phyloP scores from a whole-genome alignment of 1,284 basidiomycete genomes.

The Amylostereum areolatum region DNA sequence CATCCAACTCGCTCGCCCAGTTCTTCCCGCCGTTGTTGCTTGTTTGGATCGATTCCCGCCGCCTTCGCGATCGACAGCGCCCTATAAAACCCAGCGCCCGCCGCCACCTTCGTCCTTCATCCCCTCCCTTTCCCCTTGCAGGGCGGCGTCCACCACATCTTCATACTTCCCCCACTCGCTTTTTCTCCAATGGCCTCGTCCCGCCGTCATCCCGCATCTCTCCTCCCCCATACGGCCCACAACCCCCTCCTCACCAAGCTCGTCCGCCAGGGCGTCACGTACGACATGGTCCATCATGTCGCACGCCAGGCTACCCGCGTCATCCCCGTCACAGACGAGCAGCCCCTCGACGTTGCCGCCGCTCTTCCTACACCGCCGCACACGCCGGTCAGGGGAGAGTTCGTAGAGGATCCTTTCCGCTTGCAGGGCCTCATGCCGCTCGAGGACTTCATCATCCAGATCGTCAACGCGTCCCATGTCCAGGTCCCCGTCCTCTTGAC shows the following conservation, averaged over 20 bases:
- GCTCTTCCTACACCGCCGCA: slow-evolving; percentile 45
- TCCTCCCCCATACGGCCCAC: slow-evolving; percentile 64
- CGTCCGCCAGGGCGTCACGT: slow-evolving; percentile 69
- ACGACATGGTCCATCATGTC: slow-evolving; percentile 78
- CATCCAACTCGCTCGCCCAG: no score
- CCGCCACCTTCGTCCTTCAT: no score
- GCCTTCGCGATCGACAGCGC: no score
- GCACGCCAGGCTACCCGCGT: slow-evolving; percentile 61
- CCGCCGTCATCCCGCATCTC: slow-evolving; percentile 60
- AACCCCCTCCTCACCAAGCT: slow-evolving; percentile 75
- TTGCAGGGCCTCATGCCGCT: slow-evolving; percentile 38
- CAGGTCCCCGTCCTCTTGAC: slow-evolving; percentile 89
- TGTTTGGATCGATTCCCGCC: no score
- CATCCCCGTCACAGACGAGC: slow-evolving; percentile 50
- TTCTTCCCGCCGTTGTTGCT: no score
- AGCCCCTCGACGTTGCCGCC: slow-evolving; percentile 13
- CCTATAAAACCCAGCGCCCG: no score
- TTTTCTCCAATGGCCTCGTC: slow-evolving; percentile 17
- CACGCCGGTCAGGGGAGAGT: slow-evolving; percentile 42
- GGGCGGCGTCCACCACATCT: slow-evolving; percentile 12
- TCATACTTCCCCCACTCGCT: slow-evolving; percentile 16
- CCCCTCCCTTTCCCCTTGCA: slow-evolving; percentile 15
- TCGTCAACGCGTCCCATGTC: slow-evolving; percentile 85
- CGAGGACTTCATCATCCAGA: slow-evolving; percentile 82
- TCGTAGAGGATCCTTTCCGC: slow-evolving; percentile 30